Base-by-base conservation (phyloP, 257 asterid genomes). In the Cordia subcordata region DNA sequence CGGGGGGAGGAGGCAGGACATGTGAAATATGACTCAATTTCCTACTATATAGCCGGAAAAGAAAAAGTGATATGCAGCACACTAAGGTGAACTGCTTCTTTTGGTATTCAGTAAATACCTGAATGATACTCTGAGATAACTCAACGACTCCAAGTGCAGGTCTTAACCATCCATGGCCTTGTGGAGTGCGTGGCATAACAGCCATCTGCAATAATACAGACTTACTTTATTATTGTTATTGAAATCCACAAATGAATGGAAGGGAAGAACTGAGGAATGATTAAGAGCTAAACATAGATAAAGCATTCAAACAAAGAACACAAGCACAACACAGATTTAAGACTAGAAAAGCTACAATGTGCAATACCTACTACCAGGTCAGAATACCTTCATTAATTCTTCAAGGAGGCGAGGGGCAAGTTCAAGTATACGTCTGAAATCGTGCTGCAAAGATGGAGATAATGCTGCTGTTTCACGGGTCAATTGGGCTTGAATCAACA, bases 351-450 rank as follows among this genome's bases (percentile, higher is more conserved):
- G 47, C 3, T 42, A 42, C 47, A 42, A 3, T 42, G 10, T 10
- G 47, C 47, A 42, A 42, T 42, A 10, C 14, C 63, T 19, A 16
- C 15, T 42, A 42, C 12, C 47, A 27, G 51, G 42, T 46, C 55
- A 59, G 0, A 71, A 50, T 70, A 93, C 99, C 97, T 93, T 93
- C 89, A 93, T 88, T 68, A 93, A 77, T 68, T 93, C 99, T 80
- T 93, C 99, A 68, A 93, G 92, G 70, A 93, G 99, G 69, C 99
- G 90, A 63, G 99, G 99, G 56, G 99, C 94, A 63, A 86, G 85
- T 69, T 84, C 80, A 76, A 93, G 96, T 81, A 93, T 83, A 70
- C 79, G 87, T 79, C 54, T 86, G 58, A 86, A 76, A 82, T 93
- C 97, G 54, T 49, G 79, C 81, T 80, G 84, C 82, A 93, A 65